phyloP scores from a whole-genome alignment of 2,329 filamentous ascomycete species.

The Colletotrichum scovillei region DNA sequence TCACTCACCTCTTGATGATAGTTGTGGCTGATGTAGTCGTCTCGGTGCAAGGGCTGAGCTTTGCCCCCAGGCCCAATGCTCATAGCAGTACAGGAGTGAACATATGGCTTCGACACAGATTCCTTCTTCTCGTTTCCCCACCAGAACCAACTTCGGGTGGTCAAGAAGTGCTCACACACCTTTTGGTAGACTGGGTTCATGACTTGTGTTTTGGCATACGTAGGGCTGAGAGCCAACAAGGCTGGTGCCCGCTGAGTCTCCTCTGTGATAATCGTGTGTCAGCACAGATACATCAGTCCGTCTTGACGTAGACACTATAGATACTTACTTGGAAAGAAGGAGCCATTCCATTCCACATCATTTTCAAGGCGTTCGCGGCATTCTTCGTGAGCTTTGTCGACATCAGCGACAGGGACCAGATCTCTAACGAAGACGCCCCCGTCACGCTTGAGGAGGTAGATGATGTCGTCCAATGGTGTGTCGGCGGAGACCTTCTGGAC shows the following conservation, averaged over 20 bases:
- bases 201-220: conserved; percentile 26
- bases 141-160: conserved; percentile 26
- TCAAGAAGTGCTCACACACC: conserved; percentile 25
- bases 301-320: too few species aligned
- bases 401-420: conserved; percentile 3
- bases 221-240: conserved; percentile 23
- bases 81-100: conserved; percentile 23
- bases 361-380: conserved; percentile 25
- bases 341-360: conserved; percentile 29
- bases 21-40: conserved; percentile 42
- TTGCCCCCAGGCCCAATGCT: conserved; percentile 39
- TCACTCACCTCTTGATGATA: conserved; percentile 35
- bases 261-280: neutral
- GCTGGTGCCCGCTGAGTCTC: conserved; percentile 31
- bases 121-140: conserved; percentile 25
- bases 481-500: conserved; percentile 16
- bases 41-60: conserved; percentile 44
- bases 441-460: conserved; percentile 28
- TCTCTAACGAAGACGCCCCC: conserved; percentile 25
- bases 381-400: conserved; percentile 19
- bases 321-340: conserved; percentile 25
- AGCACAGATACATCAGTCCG: neutral
- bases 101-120: conserved; percentile 26
- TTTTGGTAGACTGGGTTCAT: conserved; percentile 28
- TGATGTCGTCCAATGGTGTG: conserved; percentile 14